A percentile compares a stretch with the other conserved stretches of the same genome.
Evolutionary conservation across 2,329 filamentous ascomycete species (phyloP).

Genomic region (Aspergillus udagawae): DNA sequence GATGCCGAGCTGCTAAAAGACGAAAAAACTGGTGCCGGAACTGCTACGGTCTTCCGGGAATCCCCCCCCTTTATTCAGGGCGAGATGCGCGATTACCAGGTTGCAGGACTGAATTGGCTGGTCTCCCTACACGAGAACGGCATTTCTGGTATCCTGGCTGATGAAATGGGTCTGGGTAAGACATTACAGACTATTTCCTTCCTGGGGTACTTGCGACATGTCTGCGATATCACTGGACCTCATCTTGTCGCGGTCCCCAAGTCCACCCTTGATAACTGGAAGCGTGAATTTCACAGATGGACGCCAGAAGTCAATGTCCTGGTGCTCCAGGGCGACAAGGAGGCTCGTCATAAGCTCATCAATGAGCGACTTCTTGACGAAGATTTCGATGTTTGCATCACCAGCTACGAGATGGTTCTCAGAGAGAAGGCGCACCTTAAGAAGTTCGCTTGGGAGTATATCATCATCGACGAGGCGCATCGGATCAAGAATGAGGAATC

Average conservation of each 20-base stretch:
- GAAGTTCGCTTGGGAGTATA: conserved; percentile 99
- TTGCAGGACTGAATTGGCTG: conserved; percentile 94
- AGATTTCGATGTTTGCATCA: conserved; percentile 96
- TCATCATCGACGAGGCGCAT: conserved; percentile 97
- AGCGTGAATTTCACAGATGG: conserved; percentile 89
- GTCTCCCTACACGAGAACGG: conserved; percentile 97
- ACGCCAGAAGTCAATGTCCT: conserved; percentile 93
- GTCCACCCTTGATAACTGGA: conserved; percentile 98
- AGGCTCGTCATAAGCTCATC: conserved; percentile 83
- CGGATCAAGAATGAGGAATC: conserved; percentile 99
- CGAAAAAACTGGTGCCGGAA: conserved; percentile 80
- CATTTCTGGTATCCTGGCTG: conserved; percentile 94
- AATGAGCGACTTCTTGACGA: conserved; percentile 87
- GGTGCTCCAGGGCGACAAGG: conserved; percentile 90
- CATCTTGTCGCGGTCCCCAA: conserved; percentile 92
- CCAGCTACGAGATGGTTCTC: conserved; percentile 98
- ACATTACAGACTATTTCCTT: conserved; percentile 97
- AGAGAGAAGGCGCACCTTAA: conserved; percentile 91
- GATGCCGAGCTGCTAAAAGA: conserved; percentile 84
- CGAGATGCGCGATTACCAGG: conserved; percentile 92
- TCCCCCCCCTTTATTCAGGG: conserved; percentile 87
- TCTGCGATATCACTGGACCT: conserved; percentile 83
- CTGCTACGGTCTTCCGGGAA: conserved; percentile 88
- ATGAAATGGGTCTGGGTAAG: conserved; percentile 98
- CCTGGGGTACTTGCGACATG: conserved; percentile 86